Base-by-base conservation (phyloP, 176 grass and related monocot genomes). In the Ensete ventricosum region DNA sequence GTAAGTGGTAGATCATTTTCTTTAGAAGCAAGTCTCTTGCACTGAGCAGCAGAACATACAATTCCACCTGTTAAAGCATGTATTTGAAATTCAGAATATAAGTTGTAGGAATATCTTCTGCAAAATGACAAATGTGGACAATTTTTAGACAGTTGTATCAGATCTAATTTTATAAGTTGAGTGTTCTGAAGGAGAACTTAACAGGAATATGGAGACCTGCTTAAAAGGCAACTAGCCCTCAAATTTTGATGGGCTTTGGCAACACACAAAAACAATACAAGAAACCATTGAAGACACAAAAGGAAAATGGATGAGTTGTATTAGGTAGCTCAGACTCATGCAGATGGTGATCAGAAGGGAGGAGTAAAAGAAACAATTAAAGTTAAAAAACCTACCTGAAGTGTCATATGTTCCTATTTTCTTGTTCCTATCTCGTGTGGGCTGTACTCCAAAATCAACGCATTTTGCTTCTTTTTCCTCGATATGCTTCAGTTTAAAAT, bases 1-100 rank as follows among this genome's bases (percentile, higher is more conserved):
- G 69, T 82, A 58, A 65, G n/a, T 19, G 55, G 63, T 29, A 43
- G 12, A 21, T 59, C 78, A 62, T 62, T 82, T 84, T 79, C 49
- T 1, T 10, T 25, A 75, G 70, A 8, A 67, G 25, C 73, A 74
- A 67, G 29, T 24, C 65, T 62, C 67, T 59, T 69, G 19, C 10
- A 62, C 62, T 10, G 34, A 52, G 53, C 20, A 72, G 23, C 34
- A 69, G 54, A 62, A 72, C 2, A 19, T 69, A 68, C 50, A 16
- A 54, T 20, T 11, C 50, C 53, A 69, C 65, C 78, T 80, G 78
- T 62, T 49, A 72, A 79, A 72, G 55, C 54, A 63, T 52, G 14
- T 69, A 55, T 19, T 50, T 63, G n/a, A 24, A 23, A 66, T 70
- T 70, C 23, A 69, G 3, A 24, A 69, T 43, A 23, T 59, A 11